Evolutionary conservation across 331 rosid species (phyloP), one percentile per base, ranked within the genome.

Genomic region (Dryas integrifolia): DNA sequence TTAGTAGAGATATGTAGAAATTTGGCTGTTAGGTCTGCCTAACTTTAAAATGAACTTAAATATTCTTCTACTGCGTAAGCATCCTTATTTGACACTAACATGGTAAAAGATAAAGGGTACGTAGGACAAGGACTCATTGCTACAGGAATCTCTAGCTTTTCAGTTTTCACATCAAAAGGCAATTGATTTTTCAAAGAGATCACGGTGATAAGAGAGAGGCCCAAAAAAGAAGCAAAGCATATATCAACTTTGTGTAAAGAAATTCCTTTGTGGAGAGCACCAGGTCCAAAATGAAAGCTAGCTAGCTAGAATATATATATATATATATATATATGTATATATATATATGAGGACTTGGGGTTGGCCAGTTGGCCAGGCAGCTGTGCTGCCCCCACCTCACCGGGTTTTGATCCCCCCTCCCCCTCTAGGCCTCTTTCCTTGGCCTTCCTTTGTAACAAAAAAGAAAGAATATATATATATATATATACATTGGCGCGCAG

Each of bases 91-190:
- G 38, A 45, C 30, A 24, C 9, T 71, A 16, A 24, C 9, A 58
- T 2, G 13, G 48, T 69, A 30, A 38, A 44, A 43, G 51, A 14
- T 39, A 13, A 70, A 52, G 63, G 39, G 38, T 26, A 51, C 35
- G 35, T 30, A 30, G 35, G 35, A 30, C 35, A 30, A 1, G 41
- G 69, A 46, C 58, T 78, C 49, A 4, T 58, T 21, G 50, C 78
- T 63, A 53, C 73, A 80, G 58, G 73, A 75, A 80, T 69, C 73
- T 74, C 64, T 67, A 67, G 49, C 80, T 48, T 72, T 59, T 51
- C 55, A 52, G 2, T 48, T 72, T 59, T 51, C 55, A 52, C 4
- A 16, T 38, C 51, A 58, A 71, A 80, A 70, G 74, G 67, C 43
- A 58, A 46, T 9, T 9, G 16, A 60, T 60, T 60, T 66, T 66